Conservation (phyloP, 2,329 filamentous ascomycete genomes). For the Blastomyces parvus region DNA sequence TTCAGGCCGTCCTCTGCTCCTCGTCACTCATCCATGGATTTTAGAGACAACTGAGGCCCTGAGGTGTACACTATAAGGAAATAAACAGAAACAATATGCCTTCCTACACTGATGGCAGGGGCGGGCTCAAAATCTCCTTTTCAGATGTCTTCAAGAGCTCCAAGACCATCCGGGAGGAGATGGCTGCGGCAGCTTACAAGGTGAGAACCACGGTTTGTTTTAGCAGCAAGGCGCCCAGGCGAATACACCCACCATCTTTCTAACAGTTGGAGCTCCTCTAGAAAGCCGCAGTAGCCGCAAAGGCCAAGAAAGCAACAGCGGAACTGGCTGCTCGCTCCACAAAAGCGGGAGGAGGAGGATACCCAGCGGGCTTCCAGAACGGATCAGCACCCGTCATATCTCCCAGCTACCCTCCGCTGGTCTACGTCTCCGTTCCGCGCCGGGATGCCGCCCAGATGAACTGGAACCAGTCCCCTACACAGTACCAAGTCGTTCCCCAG, state of each 20-base stretch:
- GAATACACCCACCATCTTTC: neutral
- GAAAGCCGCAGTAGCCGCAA: neutral
- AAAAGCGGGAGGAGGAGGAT: neutral
- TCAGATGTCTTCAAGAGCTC: constrained; percentile 20
- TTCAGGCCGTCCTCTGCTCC: neutral
- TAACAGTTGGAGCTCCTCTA: neutral
- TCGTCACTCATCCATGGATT: neutral
- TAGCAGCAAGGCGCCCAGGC: neutral
- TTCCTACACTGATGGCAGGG: constrained; percentile 3
- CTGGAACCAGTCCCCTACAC: neutral
- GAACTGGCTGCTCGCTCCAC: neutral
- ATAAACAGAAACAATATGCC: constrained; percentile 10
- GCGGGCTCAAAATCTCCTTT: constrained; percentile 15
- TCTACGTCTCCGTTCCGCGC: constrained; percentile 6
- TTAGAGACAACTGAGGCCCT: neutral
- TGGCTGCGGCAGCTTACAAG: constrained; percentile 14
- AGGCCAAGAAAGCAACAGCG: constrained; percentile 1
- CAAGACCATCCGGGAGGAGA: constrained; percentile 16
- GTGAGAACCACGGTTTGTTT: constrained; percentile 5
- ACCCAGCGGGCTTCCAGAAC: neutral
- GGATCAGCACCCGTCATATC: neutral
- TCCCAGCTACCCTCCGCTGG: neutral
- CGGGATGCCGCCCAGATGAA: constrained; percentile 7
- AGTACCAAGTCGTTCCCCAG: neutral
- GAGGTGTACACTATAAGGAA: neutral